Evolutionary conservation across 2,329 filamentous ascomycete genomes (phyloP), one percentile per base, ranked within the genome.

Genomic region (Podosphaera fusca): DNA sequence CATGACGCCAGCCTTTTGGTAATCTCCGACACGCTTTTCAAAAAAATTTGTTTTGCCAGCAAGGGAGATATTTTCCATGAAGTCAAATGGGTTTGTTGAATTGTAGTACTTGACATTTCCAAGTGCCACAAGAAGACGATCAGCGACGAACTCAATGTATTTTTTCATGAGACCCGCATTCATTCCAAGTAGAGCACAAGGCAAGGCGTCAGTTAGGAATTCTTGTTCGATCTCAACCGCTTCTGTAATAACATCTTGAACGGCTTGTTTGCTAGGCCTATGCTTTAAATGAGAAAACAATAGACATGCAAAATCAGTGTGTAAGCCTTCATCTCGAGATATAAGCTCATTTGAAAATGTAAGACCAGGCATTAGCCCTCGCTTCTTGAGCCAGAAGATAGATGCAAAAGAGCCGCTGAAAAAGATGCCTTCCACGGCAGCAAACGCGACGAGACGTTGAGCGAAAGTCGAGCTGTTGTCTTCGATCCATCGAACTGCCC

Each of bases 371-470:
- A 98, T 98, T 64, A 98, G 82, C 65, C 92, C 92, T 71, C 94
- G 92, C 84, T 98, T 98, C 86, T 96, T 98, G 68, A 98, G 78
- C 92, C 92, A 98, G 80, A 98, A 98, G 74, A 98, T 96, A 64
- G 92, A 94, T 3, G 92, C 92, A 67, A 98, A 98, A 31, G 92
- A 94, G 62, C 92, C 92, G 65, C 85, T 92, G 82, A 98, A 98
- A 83, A 98, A 98, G 75, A 98, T 98, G 69, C 92, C 92, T 75
- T 98, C 92, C 57, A 98, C 89, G 50, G 92, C 92, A 62, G 92
- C 92, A 66, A 98, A 98, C 63, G 92, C 92, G 61, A 98, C 84
- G 21, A 98, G 82, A 66, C 92, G 89, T 74, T 90, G 87, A 60
- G 87, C 92, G 66, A 96, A 98, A 62, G 88, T 94, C 3, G 89